Conservation (phyloP, 2,329 filamentous ascomycete species). For the Cladophialophora exuberans region DNA sequence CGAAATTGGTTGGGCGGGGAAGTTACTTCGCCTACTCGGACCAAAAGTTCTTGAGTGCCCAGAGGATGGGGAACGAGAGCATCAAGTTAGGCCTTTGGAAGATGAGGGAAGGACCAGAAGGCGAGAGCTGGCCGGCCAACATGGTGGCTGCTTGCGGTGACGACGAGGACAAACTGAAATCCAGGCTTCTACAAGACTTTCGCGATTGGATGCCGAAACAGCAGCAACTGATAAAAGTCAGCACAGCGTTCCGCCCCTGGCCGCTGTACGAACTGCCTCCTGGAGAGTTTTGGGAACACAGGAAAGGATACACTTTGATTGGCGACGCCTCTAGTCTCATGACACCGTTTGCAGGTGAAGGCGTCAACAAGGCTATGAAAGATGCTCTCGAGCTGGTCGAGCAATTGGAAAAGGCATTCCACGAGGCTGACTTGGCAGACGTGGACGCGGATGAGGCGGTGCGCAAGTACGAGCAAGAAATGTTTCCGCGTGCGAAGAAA, state of each 20-base stretch:
- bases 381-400: conserved; percentile 35
- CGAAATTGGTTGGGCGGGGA: conserved; percentile 32
- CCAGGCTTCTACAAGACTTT: conserved; percentile 30
- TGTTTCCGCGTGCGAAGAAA: conserved; percentile 33
- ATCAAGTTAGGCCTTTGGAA: conserved; percentile 37
- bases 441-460: conserved; percentile 31
- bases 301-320: conserved; percentile 35
- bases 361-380: conserved; percentile 39
- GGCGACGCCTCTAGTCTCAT: conserved; percentile 39
- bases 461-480: conserved; percentile 33
- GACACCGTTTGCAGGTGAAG: conserved; percentile 38
- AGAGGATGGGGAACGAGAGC: conserved; percentile 29
- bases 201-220: conserved; percentile 30
- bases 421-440: too few relatives aligned
- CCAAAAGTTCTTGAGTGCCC: conserved; percentile 27
- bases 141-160: conserved; percentile 14
- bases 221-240: conserved; percentile 31
- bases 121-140: conserved; percentile 31
- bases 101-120: conserved; percentile 22
- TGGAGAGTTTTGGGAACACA: conserved; percentile 33
- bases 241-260: conserved; percentile 22
- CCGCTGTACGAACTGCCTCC: conserved; percentile 34
- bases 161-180: conserved; percentile 26
- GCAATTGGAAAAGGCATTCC: conserved; percentile 28
- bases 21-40: conserved; percentile 33